Base-by-base conservation (phyloP, 108 stramenopile species). In the Skeletonema menzelii region DNA sequence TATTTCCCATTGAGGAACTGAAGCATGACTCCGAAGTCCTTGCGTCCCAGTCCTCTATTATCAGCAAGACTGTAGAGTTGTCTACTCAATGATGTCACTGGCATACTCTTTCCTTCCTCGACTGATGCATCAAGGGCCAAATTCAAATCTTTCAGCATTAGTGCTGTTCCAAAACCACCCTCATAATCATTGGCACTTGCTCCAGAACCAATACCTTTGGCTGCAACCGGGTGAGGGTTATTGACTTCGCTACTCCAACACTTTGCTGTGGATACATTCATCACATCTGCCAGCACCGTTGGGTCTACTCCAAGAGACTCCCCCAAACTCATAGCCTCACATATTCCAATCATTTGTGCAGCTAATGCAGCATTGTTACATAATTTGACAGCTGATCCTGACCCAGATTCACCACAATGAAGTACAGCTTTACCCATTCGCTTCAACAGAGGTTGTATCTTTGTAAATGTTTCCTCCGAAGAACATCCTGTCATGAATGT, bases 311-410 rank as follows among this genome's bases (percentile, higher is more conserved):
- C 97, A 71, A 98, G 67, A 3, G 71, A 63, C 31, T 88, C 86
- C 20, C 97, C 97, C 34, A 98, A 76, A 67, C 91, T 96, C 95
- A 97, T 94, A 30, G 96, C 97, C 62, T 98, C 97, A 27, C 85
- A 85, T 27, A 95, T 93, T 30, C 95, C 97, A 27, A 91, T 27
- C 97, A 98, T 98, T 66, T 91, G 91, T 7, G 96, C 91, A 0
- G 94, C 97, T 27, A 98, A 72, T 4, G 94, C 88, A 20, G 97
- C 69, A 76, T 98, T 98, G 89, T 98, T 98, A 82, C 96, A 96
- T 10, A 98, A 83, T 82, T 98, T 97, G 20, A 90, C 86, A 27
- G 84, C 89, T 15, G 88, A 80, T 35, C 97, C 97, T 10, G 91
- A 67, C 13, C 97, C 97, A 38, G 86, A 76, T 8, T 68, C 88